phyloP scores from a whole-genome alignment of 768 basidiomycete species.

The Naematelia aurantialba region DNA sequence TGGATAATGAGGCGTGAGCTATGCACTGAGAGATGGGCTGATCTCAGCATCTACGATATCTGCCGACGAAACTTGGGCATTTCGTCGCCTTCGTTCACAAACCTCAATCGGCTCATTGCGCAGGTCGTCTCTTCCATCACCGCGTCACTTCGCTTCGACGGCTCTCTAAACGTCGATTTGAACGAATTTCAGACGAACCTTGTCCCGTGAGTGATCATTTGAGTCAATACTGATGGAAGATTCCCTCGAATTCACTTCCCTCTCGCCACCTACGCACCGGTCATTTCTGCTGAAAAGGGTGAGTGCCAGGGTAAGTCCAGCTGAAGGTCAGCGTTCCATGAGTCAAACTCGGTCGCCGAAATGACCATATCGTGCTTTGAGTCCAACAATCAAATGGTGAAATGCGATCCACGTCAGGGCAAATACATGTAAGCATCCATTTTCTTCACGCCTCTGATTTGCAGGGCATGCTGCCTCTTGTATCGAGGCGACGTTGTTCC shows the following conservation, averaged over 20 bases:
- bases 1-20: slow-evolving; percentile 82
- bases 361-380: slow-evolving; percentile 99
- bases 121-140: slow-evolving; percentile 98
- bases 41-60: slow-evolving; percentile 83
- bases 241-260: slow-evolving; percentile 99
- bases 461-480: slow-evolving; percentile 71
- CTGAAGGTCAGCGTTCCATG: slow-evolving; percentile 65
- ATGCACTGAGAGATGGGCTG: background rate
- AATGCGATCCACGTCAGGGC: slow-evolving; percentile 94
- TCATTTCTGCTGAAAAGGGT: slow-evolving; percentile 79
- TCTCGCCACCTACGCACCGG: slow-evolving; percentile 89
- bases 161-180: slow-evolving; percentile 93
- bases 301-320: slow-evolving; percentile 8
- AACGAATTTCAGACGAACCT: slow-evolving; percentile 99
- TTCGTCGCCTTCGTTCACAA: slow-evolving; percentile 78
- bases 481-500: slow-evolving; percentile 97
- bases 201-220: slow-evolving; percentile 69
- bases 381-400: slow-evolving; percentile 91
- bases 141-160: slow-evolving; percentile 93
- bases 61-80: slow-evolving; percentile 94
- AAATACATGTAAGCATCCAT: slow-evolving; percentile 70
- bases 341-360: slow-evolving; percentile 94
- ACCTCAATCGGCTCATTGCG: slow-evolving; percentile 93
- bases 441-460: slow-evolving; percentile 6
- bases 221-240: slow-evolving; percentile 10